Evolutionary conservation across 768 basidiomycete genomes (phyloP), one percentile per base, ranked within the genome.

Genomic region (Austroboletus eburneus): DNA sequence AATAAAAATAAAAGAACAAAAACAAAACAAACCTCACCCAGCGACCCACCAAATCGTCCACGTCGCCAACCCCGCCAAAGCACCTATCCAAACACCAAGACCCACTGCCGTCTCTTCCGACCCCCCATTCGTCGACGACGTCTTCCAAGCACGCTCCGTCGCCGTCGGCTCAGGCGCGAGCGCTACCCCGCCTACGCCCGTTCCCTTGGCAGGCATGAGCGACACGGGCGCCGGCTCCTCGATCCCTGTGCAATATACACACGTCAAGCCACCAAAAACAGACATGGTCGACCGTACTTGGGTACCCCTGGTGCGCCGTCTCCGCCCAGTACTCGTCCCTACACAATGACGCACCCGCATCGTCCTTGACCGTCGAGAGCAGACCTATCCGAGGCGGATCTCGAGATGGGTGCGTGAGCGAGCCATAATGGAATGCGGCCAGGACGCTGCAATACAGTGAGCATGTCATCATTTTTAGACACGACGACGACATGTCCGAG

Each of bases 331-430:
- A 56, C 8, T 76, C 57, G 13, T 69, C 74, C 2, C 60, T 53
- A 25, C 65, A 58, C 9, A 78, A 56, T 16, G 50, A 51, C 21
- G 69, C 68, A 2, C 58, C 69, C 1, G 81, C 82, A 51, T 85
- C 73, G 3, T 53, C 10, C 2, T 85, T 81, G 1, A 88, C 80
- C 0, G 85, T 88, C 14, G 87, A 87, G 37, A 83, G 66, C 27
- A 90, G 71, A 9, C 87, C 87, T 35, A 89, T 75, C 10, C 78
- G 77, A 2, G 87, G 82, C 3, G 78, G 76, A 57, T 88, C 84
- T 48, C 66, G 66, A 1, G 83, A 84, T 1, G 87, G 87, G 48
- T 80, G 73, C 0, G 76, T 76, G 33, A 87, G 59, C 54, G 88
- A 85, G 7, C 87, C 87, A 58, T 79, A 88, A 62, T 88, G 77